Conservation (phyloP, 352 stramenopile species). For the Globisporangium cylindrosporum region DNA sequence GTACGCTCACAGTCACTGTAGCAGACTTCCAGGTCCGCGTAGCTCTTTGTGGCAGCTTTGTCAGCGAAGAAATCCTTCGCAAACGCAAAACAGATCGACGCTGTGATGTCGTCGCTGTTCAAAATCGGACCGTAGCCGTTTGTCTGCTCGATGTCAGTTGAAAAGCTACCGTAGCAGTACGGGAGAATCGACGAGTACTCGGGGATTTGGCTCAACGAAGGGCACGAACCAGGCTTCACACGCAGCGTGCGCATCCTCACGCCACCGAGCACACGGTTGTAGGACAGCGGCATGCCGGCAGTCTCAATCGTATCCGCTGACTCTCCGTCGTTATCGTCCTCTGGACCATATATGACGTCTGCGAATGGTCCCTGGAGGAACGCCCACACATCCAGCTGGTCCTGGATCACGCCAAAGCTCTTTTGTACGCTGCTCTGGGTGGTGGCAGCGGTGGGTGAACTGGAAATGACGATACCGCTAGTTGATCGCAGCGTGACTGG, state of each 20-base stretch:
- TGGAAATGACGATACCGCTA: constrained; percentile 11
- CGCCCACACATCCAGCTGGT: constrained; percentile 54
- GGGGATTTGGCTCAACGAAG: constrained; percentile 41
- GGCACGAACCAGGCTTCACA: constrained; percentile 51
- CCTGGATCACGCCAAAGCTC: constrained; percentile 51
- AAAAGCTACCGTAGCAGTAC: constrained; percentile 61
- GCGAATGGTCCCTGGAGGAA: constrained; percentile 63
- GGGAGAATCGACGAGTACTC: constrained; percentile 61
- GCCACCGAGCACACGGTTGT: constrained; percentile 50
- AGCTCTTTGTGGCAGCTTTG: constrained; percentile 35
- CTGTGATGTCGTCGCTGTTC: constrained; percentile 52
- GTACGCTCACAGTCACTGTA: constrained; percentile 41
- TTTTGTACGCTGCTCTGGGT: constrained; percentile 26
- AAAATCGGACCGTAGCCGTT: constrained; percentile 53
- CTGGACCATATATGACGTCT: constrained; percentile 45
- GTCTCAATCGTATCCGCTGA: constrained; percentile 11
- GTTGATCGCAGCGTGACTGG: constrained; percentile 13
- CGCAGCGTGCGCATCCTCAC: constrained; percentile 57
- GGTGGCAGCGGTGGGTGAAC: neutral
- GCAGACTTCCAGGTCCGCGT: constrained; percentile 52
- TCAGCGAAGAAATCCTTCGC: constrained; percentile 49
- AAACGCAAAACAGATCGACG: constrained; percentile 38
- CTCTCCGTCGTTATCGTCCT: neutral
- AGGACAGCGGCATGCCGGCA: constrained; percentile 36
- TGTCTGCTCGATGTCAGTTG: constrained; percentile 30